phyloP scores from a whole-genome alignment of 306 rosid species.

The Fragaria iinumae region DNA sequence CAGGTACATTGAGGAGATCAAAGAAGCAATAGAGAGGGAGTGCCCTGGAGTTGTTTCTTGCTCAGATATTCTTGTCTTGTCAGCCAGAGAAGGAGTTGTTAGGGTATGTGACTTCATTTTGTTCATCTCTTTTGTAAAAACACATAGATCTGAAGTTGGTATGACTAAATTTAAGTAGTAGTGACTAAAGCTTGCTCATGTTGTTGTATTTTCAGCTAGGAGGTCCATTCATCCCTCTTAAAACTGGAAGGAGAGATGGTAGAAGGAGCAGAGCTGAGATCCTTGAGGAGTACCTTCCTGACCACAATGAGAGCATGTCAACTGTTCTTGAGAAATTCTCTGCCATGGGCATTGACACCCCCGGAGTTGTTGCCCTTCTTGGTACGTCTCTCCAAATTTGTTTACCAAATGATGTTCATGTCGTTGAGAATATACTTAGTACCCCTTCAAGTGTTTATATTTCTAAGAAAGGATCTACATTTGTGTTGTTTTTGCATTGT shows the following conservation, averaged over 20 bases:
- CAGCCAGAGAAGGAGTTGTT: slow-evolving; percentile 91
- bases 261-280: slow-evolving; percentile 88
- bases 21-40: slow-evolving; percentile 96
- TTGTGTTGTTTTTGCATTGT: neutral
- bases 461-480: no score
- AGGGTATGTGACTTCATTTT: slow-evolving; percentile 39
- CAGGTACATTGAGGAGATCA: slow-evolving; percentile 88
- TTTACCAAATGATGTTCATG: neutral
- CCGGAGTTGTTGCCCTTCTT: slow-evolving; percentile 85
- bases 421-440: neutral
- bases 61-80: slow-evolving; percentile 84
- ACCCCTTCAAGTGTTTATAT: no score
- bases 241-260: slow-evolving; percentile 98
- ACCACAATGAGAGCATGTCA: slow-evolving; percentile 94
- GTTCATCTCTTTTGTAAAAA: neutral
- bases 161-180: neutral
- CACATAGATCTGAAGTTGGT: slow-evolving; percentile 13
- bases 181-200: neutral
- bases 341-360: slow-evolving; percentile 79
- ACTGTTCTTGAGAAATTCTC: slow-evolving; percentile 82
- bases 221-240: slow-evolving; percentile 79
- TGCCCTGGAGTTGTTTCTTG: slow-evolving; percentile 97
- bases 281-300: slow-evolving; percentile 82
- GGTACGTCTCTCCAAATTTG: slow-evolving; percentile 39
- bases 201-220: slow-evolving; percentile 55